Conservation (phyloP, 176 grass and related monocot species). For the Phyllostachys edulis region DNA sequence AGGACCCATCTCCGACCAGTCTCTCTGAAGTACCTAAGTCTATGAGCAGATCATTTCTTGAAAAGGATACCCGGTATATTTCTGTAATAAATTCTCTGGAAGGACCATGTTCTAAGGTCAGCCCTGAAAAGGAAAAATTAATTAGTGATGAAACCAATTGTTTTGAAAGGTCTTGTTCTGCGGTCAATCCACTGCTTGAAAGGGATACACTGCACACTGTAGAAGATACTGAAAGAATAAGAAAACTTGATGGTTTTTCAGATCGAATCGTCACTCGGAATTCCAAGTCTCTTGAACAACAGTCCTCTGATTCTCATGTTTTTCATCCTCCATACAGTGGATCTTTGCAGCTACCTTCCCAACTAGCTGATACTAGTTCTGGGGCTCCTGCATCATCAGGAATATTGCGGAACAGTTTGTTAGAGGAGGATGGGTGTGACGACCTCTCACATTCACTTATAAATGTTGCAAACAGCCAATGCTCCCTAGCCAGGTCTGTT, state of each 20-base stretch:
- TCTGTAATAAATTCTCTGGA: slow-evolving; percentile 16
- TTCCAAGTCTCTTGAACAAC: slow-evolving; percentile 12
- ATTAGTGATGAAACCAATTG: neutral
- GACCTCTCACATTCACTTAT: slow-evolving; percentile 6
- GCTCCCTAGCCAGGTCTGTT: slow-evolving; percentile 21
- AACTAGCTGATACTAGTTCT: slow-evolving; percentile 28
- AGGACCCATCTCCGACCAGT: slow-evolving; percentile 21
- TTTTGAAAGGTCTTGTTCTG: neutral
- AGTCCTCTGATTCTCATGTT: slow-evolving; percentile 26
- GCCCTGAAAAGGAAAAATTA: slow-evolving; percentile 9
- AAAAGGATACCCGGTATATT: neutral
- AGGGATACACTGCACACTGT: slow-evolving; percentile 9
- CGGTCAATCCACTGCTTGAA: slow-evolving; percentile 10
- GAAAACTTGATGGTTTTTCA: neutral
- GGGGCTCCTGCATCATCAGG: slow-evolving; percentile 13
- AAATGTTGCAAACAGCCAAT: slow-evolving; percentile 23
- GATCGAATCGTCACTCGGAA: neutral
- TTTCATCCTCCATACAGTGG: neutral
- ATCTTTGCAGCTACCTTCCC: slow-evolving; percentile 39
- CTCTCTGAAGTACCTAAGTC: slow-evolving; percentile 21
- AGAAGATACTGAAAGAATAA: slow-evolving; percentile 19
- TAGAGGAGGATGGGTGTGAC: slow-evolving; percentile 14
- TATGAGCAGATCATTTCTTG: slow-evolving; percentile 1
- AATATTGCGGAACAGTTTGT: neutral
- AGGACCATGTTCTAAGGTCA: slow-evolving; percentile 20